Conservation (phyloP, 1,284 basidiomycete species). For the Phylloboletellus chloephorus region DNA sequence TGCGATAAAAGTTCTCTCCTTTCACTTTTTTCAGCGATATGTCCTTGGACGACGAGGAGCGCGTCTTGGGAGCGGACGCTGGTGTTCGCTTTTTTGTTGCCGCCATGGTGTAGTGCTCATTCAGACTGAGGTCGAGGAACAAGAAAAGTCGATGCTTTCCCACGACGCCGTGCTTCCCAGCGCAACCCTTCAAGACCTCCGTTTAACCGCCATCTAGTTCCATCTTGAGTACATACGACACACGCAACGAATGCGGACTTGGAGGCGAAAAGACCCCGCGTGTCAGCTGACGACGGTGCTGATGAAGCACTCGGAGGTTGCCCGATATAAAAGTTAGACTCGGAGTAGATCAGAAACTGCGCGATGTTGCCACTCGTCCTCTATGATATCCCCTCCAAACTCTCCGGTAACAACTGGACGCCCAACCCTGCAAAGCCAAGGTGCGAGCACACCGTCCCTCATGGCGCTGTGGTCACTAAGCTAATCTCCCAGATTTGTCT, state of each 20-base stretch:
- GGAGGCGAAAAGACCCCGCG: neutral
- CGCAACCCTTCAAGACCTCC: too few species aligned
- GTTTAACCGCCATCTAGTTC: too few species aligned
- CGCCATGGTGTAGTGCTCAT: conserved; percentile 43
- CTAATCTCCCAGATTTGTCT: conserved; percentile 16
- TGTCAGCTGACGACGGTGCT: conserved; percentile 5
- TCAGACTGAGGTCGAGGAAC: neutral
- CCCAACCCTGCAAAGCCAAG: conserved; percentile 25
- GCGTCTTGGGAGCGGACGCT: conserved; percentile 40
- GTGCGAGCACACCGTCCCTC: conserved; percentile 2
- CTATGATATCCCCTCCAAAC: conserved; percentile 28
- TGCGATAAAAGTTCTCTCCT: conserved; percentile 90
- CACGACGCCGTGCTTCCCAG: conserved; percentile 10
- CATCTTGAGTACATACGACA: neutral
- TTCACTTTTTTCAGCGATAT: conserved; percentile 69
- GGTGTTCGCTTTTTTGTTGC: conserved; percentile 44
- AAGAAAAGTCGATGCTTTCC: conserved; percentile 7
- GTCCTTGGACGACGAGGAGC: conserved; percentile 48
- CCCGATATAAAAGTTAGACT: conserved; percentile 2
- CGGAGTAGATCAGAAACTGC: neutral
- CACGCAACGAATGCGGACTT: neutral
- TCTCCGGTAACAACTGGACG: conserved; percentile 18
- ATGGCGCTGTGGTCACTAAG: neutral
- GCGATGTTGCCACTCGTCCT: conserved; percentile 23
- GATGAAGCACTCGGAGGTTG: conserved; percentile 9